phyloP scores from a whole-genome alignment of 306 rosid species.

The Cucumis cinereus region DNA sequence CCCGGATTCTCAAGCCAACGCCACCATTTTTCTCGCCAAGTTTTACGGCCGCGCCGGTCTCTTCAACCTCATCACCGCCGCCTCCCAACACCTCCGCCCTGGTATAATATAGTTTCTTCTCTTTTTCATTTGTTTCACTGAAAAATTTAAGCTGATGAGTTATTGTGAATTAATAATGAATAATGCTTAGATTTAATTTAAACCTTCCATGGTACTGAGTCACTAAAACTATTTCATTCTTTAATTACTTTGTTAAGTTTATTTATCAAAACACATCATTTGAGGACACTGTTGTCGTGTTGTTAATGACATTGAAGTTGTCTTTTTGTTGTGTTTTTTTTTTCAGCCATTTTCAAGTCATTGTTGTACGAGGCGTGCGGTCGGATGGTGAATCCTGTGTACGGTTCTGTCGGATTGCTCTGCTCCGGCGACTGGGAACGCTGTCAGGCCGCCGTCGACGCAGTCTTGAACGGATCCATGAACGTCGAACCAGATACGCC shows the following conservation, averaged over 20 bases:
- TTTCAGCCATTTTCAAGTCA: constrained; percentile 53
- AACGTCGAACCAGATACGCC: background rate
- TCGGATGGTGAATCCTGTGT: constrained; percentile 47
- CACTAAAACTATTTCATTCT: too few species aligned
- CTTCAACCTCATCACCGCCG: constrained; percentile 48
- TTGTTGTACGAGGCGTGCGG: constrained; percentile 60
- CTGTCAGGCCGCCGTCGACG: constrained; percentile 53
- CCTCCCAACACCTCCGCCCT: constrained; percentile 24
- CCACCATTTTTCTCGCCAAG: constrained; percentile 71
- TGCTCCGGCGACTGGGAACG: constrained; percentile 38
- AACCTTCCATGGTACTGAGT: too few species aligned
- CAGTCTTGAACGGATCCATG: constrained; percentile 31
- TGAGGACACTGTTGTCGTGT: background rate
- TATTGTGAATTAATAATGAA: too few species aligned
- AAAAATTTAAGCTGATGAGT: too few species aligned
- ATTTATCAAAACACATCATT: background rate
- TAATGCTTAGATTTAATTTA: too few species aligned
- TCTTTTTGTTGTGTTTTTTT: background rate
- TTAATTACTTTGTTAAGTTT: too few species aligned
- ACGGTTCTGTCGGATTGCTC: constrained; percentile 51
- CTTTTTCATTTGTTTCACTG: too few species aligned
- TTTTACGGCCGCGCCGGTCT: constrained; percentile 67
- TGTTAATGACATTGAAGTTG: background rate
- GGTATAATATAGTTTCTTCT: constrained; percentile 11
- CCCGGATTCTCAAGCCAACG: constrained; percentile 54